Evolutionary conservation across 1,284 basidiomycete genomes (phyloP), one percentile per base, ranked within the genome.

Genomic region (Pyrrhoderma noxium): DNA sequence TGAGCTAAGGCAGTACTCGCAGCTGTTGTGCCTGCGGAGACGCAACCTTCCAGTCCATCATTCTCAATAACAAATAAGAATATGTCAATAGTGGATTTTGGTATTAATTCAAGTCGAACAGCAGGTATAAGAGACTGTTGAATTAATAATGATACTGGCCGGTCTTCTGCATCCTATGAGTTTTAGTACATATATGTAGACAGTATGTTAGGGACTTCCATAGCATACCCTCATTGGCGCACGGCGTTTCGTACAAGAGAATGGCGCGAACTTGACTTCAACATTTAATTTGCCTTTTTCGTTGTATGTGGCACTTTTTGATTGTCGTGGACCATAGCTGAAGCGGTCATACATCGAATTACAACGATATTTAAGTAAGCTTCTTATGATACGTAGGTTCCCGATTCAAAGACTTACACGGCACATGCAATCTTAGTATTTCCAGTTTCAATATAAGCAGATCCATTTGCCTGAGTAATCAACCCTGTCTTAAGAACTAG

Each of bases 241-340:
- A 61, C 85, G 76, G 56, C 95, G 74, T 23, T 75, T 73, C 23
- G 73, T 68, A 58, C 83, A 89, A 3, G 94, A 89, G 66, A 96
- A 99, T 0, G 96, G 95, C 1, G 95, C 80, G 64, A 95, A 97
- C 67, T 98, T 97, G 55, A 97, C 89, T 67, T 98, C 93, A 2
- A 99, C 89, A 56, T 93, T 97, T 52, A 99, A 69, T 53, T 81
- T 81, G 0, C 94, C 95, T 56, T 82, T 85, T 57, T 95, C 89
- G 56, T 77, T 89, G 65, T 93, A 98, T 1, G 79, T 66, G 47
- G 77, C 70, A 56, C 76, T 81, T 73, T 87, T 90, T 22, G 87
- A 81, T 62, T 93, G 94, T 51, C 93, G 80, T 8, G 95, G 96
- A 0, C 95, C 95, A 66, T 97, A 97, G 4, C 93, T 95, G 55